Conservation (phyloP, 176 grass and related monocot genomes). For the Juncus inflexus region DNA sequence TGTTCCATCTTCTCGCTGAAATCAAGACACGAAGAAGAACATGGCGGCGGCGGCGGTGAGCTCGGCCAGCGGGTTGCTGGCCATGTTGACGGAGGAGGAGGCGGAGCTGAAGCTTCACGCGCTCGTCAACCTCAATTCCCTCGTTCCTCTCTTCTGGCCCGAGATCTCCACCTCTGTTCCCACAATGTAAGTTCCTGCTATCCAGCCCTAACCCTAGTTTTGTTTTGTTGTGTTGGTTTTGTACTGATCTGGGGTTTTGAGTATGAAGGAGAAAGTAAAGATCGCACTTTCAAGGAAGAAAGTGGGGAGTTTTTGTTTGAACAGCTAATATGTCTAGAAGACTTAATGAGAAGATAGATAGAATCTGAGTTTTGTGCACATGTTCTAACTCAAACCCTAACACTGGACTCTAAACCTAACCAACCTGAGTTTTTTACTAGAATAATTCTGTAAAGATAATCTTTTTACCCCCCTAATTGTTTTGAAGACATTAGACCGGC, state of each 20-base stretch:
- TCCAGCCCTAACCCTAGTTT: slow-evolving; percentile 14
- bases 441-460: too few relatives aligned
- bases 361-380: too few relatives aligned
- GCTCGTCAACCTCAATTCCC: slow-evolving; percentile 73
- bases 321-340: too few relatives aligned
- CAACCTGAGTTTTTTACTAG: too few relatives aligned
- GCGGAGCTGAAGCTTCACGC: slow-evolving; percentile 89
- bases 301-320: too few relatives aligned
- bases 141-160: slow-evolving; percentile 96
- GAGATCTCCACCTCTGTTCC: slow-evolving; percentile 99
- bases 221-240: not conserved
- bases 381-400: too few relatives aligned
- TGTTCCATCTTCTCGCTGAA: too few relatives aligned
- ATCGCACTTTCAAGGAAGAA: too few relatives aligned
- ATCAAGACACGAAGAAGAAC: slow-evolving; percentile 12
- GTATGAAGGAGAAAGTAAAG: too few relatives aligned
- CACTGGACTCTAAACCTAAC: too few relatives aligned
- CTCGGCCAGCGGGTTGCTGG: slow-evolving; percentile 87
- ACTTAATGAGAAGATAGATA: too few relatives aligned
- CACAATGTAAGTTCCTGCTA: slow-evolving; percentile 52
- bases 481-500: not conserved
- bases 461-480: not conserved
- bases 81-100: slow-evolving; percentile 85
- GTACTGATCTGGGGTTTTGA: slow-evolving; percentile 25
- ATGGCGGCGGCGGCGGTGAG: slow-evolving; percentile 65